These are phyloP conservation scores for Beta lomatogona DNA, from an alignment of 179 eudicot genomes.

Conservation along the genomic window DNA sequence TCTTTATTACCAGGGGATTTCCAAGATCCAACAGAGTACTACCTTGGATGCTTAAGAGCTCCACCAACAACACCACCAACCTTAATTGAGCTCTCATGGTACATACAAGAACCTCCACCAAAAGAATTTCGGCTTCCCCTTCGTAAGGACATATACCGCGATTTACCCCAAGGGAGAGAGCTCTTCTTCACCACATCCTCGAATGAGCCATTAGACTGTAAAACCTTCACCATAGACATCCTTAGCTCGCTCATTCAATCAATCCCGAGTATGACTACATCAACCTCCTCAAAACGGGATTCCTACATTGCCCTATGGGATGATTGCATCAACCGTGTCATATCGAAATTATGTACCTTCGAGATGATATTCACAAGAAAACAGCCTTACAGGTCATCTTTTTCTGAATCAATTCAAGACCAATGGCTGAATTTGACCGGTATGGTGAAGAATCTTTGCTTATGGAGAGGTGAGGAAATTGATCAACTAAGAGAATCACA, in stretches of 20 bases:
- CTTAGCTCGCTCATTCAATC: conserved; percentile 56
- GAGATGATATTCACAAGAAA: conserved; percentile 60
- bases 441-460: conserved; percentile 54
- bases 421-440: conserved; percentile 76
- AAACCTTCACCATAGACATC: conserved; percentile 56
- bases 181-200: conserved; percentile 57
- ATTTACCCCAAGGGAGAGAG: conserved; percentile 72
- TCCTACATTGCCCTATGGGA: conserved; percentile 83
- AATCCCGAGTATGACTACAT: conserved; percentile 39
- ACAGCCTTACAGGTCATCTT: conserved; percentile 23
- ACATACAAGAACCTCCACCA: conserved; percentile 72
- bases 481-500: conserved; percentile 53
- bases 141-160: conserved; percentile 60
- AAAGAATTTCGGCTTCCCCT: conserved; percentile 67
- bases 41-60: conserved; percentile 57
- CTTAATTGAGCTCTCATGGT: conserved; percentile 72
- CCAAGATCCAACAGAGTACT: conserved; percentile 76
- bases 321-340: conserved; percentile 69
- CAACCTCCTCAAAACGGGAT: conserved; percentile 51
- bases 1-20: conserved; percentile 41
- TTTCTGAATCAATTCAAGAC: conserved; percentile 32
- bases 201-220: conserved; percentile 54
- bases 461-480: conserved; percentile 84
- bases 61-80: conserved; percentile 57
- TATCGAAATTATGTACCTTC: conserved; percentile 61